A percentile compares a stretch with the other conserved stretches of the same genome.
phyloP scores from a whole-genome alignment of 2,329 filamentous ascomycete genomes.

The Fusarium agapanthi region DNA sequence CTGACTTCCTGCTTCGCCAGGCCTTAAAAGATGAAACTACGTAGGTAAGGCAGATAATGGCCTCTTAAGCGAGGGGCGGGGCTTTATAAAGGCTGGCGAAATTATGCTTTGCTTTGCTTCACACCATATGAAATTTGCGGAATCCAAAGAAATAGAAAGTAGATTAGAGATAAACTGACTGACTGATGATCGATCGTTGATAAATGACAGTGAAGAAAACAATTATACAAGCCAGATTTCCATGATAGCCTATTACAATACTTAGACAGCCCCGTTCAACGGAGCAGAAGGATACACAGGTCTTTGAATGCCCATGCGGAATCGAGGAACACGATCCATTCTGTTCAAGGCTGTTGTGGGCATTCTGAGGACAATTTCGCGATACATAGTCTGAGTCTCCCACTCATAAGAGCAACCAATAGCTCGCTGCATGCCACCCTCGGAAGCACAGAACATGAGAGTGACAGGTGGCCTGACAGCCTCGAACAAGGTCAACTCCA shows the following conservation, averaged over 20 bases:
- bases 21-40: not conserved
- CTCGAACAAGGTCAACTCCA: constrained; percentile 48
- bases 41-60: not conserved
- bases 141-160: not conserved
- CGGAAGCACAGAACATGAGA: constrained; percentile 42
- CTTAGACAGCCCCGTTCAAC: constrained; percentile 14
- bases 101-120: not conserved
- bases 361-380: constrained; percentile 40
- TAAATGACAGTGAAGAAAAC: not conserved
- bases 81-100: not conserved
- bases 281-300: constrained; percentile 31
- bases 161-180: not conserved
- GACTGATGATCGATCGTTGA: not conserved
- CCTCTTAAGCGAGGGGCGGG: not conserved
- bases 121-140: not conserved
- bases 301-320: constrained; percentile 40
- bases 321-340: constrained; percentile 39
- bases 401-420: constrained; percentile 42
- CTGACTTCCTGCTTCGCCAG: not conserved
- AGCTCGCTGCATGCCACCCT: constrained; percentile 42
- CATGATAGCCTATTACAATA: not conserved
- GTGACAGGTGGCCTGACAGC: constrained; percentile 40
- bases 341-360: constrained; percentile 37
- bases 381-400: constrained; percentile 42
- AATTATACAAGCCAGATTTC: not conserved